Conservation (phyloP, 371 early-diverging fungal species). For the Circinella umbellata region DNA sequence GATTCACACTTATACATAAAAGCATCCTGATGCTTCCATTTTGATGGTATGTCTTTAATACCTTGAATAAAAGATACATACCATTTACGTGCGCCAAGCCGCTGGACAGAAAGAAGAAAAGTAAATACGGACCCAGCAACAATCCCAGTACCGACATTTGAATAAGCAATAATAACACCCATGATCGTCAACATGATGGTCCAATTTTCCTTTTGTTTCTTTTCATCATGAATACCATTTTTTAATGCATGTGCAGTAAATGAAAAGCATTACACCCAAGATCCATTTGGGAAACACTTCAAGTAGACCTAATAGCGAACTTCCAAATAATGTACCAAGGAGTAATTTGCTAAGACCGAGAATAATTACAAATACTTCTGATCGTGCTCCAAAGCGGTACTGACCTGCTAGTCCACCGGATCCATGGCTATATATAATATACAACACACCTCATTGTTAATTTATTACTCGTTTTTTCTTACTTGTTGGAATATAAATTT, state of each 20-base stretch:
- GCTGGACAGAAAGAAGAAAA: slow-evolving; percentile 44
- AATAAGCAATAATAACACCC: slow-evolving; percentile 73
- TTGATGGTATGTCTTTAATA: slow-evolving; percentile 20
- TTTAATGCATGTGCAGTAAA: slow-evolving; percentile 70
- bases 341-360: slow-evolving; percentile 79
- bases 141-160: slow-evolving; percentile 87
- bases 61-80: slow-evolving; percentile 1
- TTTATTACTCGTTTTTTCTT: background rate
- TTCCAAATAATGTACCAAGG: slow-evolving; percentile 81
- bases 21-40: slow-evolving; percentile 29
- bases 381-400: slow-evolving; percentile 91
- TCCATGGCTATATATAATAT: slow-evolving; percentile 57
- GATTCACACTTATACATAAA: background rate
- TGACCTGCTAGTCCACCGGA: slow-evolving; percentile 93
- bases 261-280: slow-evolving; percentile 86
- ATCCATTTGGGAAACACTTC: slow-evolving; percentile 75
- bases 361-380: slow-evolving; percentile 78
- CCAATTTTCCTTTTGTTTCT: slow-evolving; percentile 64
- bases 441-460: background rate
- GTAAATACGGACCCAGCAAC: slow-evolving; percentile 64
- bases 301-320: slow-evolving; percentile 74
- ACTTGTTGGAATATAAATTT: background rate
- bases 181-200: slow-evolving; percentile 71
- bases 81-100: slow-evolving; percentile 41
- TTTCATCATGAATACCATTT: slow-evolving; percentile 39